These are phyloP conservation scores for Pseudogymnoascus sp. DNA, from an alignment of 2,329 filamentous ascomycete species.

Conservation along the genomic window DNA sequence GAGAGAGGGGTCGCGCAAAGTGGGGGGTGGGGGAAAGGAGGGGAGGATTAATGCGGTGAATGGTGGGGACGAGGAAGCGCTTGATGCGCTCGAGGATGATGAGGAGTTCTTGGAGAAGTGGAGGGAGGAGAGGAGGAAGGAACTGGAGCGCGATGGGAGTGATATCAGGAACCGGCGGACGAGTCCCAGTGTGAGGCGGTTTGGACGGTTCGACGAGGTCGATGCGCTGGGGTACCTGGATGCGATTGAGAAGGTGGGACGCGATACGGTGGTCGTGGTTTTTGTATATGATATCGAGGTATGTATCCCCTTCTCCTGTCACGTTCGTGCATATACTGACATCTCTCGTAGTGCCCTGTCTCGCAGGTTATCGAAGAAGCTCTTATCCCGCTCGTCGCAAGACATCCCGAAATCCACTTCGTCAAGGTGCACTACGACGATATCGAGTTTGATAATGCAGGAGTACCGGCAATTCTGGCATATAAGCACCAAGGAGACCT, in stretches of 20 bases:
- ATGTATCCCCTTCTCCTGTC: conserved; percentile 31
- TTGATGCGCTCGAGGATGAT: conserved; percentile 37
- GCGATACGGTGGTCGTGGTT: conserved; percentile 80
- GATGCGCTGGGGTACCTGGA: conserved; percentile 92
- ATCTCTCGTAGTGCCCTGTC: conserved; percentile 58
- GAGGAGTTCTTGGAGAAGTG: conserved; percentile 85
- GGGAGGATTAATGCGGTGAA: conserved; percentile 24
- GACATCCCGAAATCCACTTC: conserved; percentile 69
- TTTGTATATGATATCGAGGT: conserved; percentile 88
- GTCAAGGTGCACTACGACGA: conserved; percentile 86
- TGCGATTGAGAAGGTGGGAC: conserved; percentile 80
- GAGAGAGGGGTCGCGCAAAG: conserved; percentile 20
- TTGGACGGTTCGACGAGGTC: conserved; percentile 72
- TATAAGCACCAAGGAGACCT: conserved; percentile 84
- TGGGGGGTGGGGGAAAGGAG: conserved; percentile 49
- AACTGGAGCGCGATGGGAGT: conserved; percentile 60
- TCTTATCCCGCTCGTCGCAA: conserved; percentile 64
- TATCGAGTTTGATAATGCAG: conserved; percentile 86
- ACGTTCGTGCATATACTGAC: conserved; percentile 19
- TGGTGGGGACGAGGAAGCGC: conserved; percentile 38
- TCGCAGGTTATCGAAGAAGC: conserved; percentile 73
- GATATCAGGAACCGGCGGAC: conserved; percentile 57
- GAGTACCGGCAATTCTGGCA: conserved; percentile 78
- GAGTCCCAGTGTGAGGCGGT: conserved; percentile 70
- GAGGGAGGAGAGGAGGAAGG: conserved; percentile 70